Conservation (phyloP, 1,284 basidiomycete species). For the Cystobasidiaceae sp. region DNA sequence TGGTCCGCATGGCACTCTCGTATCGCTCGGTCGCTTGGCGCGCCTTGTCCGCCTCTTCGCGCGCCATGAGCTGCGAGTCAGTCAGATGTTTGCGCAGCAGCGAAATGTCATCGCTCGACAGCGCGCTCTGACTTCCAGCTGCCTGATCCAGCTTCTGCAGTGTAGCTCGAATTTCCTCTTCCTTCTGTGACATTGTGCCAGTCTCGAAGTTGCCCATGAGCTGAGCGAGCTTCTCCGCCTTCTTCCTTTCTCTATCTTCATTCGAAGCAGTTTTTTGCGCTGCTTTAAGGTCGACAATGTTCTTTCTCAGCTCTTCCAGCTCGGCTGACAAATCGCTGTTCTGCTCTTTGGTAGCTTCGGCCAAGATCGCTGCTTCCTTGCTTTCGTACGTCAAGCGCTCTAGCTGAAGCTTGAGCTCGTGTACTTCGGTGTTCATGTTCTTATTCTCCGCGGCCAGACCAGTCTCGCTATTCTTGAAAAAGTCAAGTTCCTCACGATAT, state of each 20-base stretch:
- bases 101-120: constrained; percentile 68
- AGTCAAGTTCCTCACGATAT: constrained; percentile 62
- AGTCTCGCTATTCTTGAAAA: constrained; percentile 86
- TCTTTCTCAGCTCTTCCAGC: constrained; percentile 71
- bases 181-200: constrained; percentile 85
- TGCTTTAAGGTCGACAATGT: constrained; percentile 43
- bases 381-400: constrained; percentile 91
- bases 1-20: constrained; percentile 72
- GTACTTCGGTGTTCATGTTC: constrained; percentile 69
- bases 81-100: constrained; percentile 77
- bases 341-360: constrained; percentile 94
- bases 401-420: constrained; percentile 84
- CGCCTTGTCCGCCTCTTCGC: constrained; percentile 84
- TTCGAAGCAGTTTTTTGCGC: constrained; percentile 77
- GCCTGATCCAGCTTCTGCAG: constrained; percentile 70
- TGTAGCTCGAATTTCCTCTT: constrained; percentile 78
- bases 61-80: constrained; percentile 77
- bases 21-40: constrained; percentile 87
- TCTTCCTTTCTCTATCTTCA: constrained; percentile 97
- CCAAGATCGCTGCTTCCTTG: constrained; percentile 89
- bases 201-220: constrained; percentile 99
- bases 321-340: constrained; percentile 81
- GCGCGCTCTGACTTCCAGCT: constrained; percentile 56
- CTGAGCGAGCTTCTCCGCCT: constrained; percentile 98
- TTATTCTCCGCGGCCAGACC: constrained; percentile 83